Percentiles rank a stretch among this genome's conserved stretches.
phyloP scores from a whole-genome alignment of 306 rosid species.

The Albizia julibrissin region DNA sequence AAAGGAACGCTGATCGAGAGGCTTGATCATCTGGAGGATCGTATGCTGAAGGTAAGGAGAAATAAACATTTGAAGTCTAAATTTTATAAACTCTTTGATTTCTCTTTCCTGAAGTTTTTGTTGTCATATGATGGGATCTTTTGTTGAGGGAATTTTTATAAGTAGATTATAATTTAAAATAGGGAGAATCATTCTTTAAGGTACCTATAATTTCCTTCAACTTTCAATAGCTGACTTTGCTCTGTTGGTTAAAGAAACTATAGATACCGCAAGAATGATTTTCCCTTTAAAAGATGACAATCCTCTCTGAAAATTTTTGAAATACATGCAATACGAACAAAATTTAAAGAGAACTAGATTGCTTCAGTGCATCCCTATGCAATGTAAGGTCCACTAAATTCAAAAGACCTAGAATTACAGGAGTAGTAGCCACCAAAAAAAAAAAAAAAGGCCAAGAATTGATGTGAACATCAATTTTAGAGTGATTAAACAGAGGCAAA shows the following conservation, averaged over 20 bases:
- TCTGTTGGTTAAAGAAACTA: too few species aligned
- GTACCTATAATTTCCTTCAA: not conserved
- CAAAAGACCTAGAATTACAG: not conserved
- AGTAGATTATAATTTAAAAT: too few species aligned
- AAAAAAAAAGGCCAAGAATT: not conserved
- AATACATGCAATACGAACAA: not conserved
- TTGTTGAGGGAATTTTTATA: not conserved
- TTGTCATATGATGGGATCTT: too few species aligned
- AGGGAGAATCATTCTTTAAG: too few species aligned
- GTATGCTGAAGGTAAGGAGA: constrained; percentile 60
- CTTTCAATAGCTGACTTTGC: too few species aligned
- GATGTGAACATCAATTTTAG: not conserved
- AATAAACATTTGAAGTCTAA: not conserved
- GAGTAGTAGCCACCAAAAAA: not conserved
- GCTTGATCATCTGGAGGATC: constrained; percentile 66
- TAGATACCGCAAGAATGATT: too few species aligned
- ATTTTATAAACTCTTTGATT: not conserved
- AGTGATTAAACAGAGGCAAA: not conserved
- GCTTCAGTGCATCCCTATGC: not conserved
- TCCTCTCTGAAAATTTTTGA: not conserved
- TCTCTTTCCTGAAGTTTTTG: not conserved
- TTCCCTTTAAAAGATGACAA: too few species aligned
- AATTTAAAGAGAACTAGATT: not conserved
- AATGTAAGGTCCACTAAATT: not conserved
- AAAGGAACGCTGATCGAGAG: constrained; percentile 80